Evolutionary conservation across 2,329 filamentous ascomycete species (phyloP).

Genomic region (Cordyceps fumosorosea): DNA sequence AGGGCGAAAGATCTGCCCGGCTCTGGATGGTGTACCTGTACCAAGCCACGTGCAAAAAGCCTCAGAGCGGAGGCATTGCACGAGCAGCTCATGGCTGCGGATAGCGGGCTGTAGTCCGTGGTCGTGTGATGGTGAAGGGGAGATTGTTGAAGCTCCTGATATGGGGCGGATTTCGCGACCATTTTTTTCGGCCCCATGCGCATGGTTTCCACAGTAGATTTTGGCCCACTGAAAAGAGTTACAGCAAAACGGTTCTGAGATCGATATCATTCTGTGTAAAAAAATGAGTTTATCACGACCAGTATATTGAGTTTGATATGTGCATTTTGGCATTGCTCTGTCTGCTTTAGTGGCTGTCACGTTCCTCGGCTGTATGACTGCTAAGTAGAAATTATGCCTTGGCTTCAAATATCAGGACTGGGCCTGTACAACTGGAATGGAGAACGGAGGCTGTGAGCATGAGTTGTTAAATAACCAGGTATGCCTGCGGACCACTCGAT

Average conservation of each 20-base stretch:
- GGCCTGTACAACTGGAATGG: neutral
- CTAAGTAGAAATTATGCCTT: too few species aligned
- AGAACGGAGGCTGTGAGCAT: neutral
- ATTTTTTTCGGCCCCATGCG: conserved; percentile 2
- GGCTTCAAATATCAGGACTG: neutral
- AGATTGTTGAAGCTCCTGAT: neutral
- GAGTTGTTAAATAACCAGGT: neutral
- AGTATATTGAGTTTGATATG: too few species aligned
- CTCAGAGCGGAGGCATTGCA: conserved; percentile 40
- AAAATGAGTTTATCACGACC: too few species aligned
- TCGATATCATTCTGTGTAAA: neutral
- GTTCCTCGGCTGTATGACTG: too few species aligned
- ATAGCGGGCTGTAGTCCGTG: neutral
- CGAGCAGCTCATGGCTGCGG: conserved; percentile 37
- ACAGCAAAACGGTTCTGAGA: neutral
- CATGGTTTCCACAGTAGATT: neutral
- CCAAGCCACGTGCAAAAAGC: conserved; percentile 42
- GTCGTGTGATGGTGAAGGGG: conserved; percentile 11
- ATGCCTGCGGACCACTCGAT: neutral
- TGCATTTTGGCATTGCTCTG: too few species aligned
- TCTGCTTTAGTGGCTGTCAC: too few species aligned
- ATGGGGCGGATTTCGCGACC: neutral
- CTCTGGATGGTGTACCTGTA: conserved; percentile 32
- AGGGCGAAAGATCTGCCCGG: conserved; percentile 1
- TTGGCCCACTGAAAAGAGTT: neutral